Evolutionary conservation across 2,329 filamentous ascomycete species (phyloP), one percentile per base, ranked within the genome.

Genomic region (Fusarium lateritium): DNA sequence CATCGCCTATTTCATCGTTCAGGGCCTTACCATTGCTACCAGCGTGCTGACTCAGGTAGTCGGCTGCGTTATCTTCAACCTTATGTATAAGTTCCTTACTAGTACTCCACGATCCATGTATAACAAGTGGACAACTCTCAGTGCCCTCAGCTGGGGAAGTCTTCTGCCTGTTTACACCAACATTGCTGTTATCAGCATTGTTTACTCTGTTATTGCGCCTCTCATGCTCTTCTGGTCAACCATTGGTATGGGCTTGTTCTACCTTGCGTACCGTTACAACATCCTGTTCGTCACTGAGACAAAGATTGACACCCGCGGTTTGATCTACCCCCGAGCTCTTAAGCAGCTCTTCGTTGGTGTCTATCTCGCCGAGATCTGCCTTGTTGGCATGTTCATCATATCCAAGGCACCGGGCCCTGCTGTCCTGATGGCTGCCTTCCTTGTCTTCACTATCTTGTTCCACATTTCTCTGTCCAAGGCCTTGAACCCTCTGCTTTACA

Each of bases 201-300:
- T 90, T 19, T 97, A 97, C 76, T 90, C 93, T 3, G 91, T 92
- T 71, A 94, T 97, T 71, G 92, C 94, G 2, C 94, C 94, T 1
- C 81, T 97, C 6, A 90, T 97, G 54, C 84, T 97, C 19, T 89
- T 91, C 42, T 97, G 97, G 79, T 92, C 93, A 0, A 89, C 91
- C 2, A 82, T 94, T 39, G 94, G 92, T 34, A 87, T 97, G 67
- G 87, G 84, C 42, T 82, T 97, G 49, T 93, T 97, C 82, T 96
- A 97, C 79, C 84, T 93, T 53, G 92, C 93, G 55, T 97, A 94
- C 82, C 88, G 92, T 38, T 97, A 97, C 85, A 94, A 95, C 79
- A 79, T 97, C 54, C 84, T 97, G 22, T 97, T 93, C 77, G 92
- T 96, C 15, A 91, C 89, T 47, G 91, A 94, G 70, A 87, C 91